These are phyloP conservation scores for Taphrina betulina DNA, from an alignment of 1,139 yeast genomes.

Conservation along the genomic window DNA sequence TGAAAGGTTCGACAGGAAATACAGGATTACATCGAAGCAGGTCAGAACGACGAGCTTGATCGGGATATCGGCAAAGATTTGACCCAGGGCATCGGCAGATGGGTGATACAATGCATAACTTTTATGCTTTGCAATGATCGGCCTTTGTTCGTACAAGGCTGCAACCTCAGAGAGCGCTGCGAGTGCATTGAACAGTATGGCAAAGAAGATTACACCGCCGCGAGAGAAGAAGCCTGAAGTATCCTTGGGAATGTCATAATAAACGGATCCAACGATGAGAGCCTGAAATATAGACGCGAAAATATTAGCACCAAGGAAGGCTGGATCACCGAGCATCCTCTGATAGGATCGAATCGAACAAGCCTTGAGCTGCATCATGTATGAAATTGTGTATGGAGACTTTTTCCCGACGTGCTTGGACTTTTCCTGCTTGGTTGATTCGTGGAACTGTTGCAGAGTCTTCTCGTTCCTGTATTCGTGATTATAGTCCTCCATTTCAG, in stretches of 20 bases:
- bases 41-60: constrained; percentile 52
- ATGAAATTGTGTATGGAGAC: constrained; percentile 39
- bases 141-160: constrained; percentile 57
- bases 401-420: constrained; percentile 33
- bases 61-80: constrained; percentile 60
- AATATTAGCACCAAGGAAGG: constrained; percentile 53
- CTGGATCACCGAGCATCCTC: constrained; percentile 56
- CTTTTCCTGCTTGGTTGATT: constrained; percentile 38
- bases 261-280: constrained; percentile 65
- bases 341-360: constrained; percentile 57
- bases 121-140: constrained; percentile 61
- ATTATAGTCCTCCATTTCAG: constrained; percentile 50
- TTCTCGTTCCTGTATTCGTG: constrained; percentile 38
- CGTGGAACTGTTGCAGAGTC: constrained; percentile 39
- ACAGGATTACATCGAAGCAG: constrained; percentile 52
- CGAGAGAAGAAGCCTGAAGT: constrained; percentile 56
- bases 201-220: constrained; percentile 51
- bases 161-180: constrained; percentile 33
- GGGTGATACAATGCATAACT: constrained; percentile 64
- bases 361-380: constrained; percentile 46
- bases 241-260: constrained; percentile 56
- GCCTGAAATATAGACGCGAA: constrained; percentile 56
- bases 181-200: constrained; percentile 47
- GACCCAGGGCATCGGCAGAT: constrained; percentile 65
- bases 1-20: constrained; percentile 60